phyloP scores from a whole-genome alignment of 495 filamentous ascomycete genomes.

The Penicillium coprophilum region DNA sequence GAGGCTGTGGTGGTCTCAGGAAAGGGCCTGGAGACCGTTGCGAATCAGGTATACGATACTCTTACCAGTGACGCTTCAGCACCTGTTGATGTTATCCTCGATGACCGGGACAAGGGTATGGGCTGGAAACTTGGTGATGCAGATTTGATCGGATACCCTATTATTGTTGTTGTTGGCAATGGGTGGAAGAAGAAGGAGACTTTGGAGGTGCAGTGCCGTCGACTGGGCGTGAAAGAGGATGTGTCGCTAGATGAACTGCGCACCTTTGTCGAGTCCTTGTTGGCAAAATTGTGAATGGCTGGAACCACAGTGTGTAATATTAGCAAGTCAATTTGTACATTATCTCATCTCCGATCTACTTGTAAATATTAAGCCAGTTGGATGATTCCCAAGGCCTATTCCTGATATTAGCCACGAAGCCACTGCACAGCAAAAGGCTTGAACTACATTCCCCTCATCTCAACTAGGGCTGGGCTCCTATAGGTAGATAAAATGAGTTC shows the following conservation, averaged over 20 bases:
- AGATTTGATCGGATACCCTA: conserved; percentile 82
- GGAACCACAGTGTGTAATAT: conserved; percentile 4
- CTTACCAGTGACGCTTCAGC: conserved; percentile 32
- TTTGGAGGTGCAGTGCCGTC: conserved; percentile 78
- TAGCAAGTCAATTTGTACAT: conserved; percentile 9
- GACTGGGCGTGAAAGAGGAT: conserved; percentile 49
- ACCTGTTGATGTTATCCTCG: conserved; percentile 63
- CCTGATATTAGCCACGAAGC: too few species aligned
- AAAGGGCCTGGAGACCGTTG: conserved; percentile 45
- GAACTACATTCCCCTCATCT: not conserved
- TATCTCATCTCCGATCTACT: conserved; percentile 5
- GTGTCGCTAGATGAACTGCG: conserved; percentile 43
- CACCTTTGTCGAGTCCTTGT: conserved; percentile 39
- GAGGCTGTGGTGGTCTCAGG: conserved; percentile 69
- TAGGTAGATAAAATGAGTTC: not conserved
- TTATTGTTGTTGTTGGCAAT: conserved; percentile 75
- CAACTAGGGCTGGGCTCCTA: not conserved
- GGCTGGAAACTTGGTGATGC: conserved; percentile 88
- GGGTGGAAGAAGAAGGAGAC: conserved; percentile 62
- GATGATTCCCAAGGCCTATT: too few species aligned
- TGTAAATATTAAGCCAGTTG: not conserved
- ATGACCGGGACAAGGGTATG: conserved; percentile 69
- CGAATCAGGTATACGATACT: conserved; percentile 61
- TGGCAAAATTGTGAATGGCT: conserved; percentile 39
- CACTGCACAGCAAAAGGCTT: too few species aligned